Percentiles rank a stretch among this genome's conserved stretches.
phyloP scores from a whole-genome alignment of 192 early-diverging fungal species.

The Gaertneriomyces semiglobifer region DNA sequence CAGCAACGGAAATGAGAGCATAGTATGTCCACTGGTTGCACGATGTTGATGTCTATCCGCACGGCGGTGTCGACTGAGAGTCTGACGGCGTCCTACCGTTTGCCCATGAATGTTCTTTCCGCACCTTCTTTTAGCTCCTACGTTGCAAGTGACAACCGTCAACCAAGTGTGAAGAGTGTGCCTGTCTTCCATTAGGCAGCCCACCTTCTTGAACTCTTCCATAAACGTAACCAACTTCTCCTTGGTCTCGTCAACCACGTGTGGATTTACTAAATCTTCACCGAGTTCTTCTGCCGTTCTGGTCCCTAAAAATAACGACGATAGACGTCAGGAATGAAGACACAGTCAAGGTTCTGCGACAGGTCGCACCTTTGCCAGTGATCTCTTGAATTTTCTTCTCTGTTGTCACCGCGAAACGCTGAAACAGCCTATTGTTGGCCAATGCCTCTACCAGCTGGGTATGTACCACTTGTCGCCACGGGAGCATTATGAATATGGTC shows the following conservation, averaged over 20 bases:
- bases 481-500: slow-evolving; percentile 10
- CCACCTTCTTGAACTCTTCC: slow-evolving; percentile 26
- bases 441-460: slow-evolving; percentile 23
- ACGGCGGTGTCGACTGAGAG: too few relatives aligned
- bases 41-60: too few relatives aligned
- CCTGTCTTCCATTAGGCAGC: not conserved
- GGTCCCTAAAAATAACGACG: slow-evolving; percentile 1
- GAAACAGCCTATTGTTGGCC: slow-evolving; percentile 19
- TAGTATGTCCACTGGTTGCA: too few relatives aligned
- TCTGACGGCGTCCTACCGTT: not conserved
- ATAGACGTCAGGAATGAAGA: not conserved
- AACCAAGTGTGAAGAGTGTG: not conserved
- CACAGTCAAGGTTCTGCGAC: not conserved
- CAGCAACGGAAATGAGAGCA: too few relatives aligned
- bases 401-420: slow-evolving; percentile 17
- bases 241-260: slow-evolving; percentile 15
- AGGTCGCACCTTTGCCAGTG: slow-evolving; percentile 19
- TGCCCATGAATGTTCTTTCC: slow-evolving; percentile 1
- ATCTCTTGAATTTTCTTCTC: slow-evolving; percentile 18
- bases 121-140: slow-evolving; percentile 12
- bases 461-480: slow-evolving; percentile 22
- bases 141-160: not conserved
- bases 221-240: slow-evolving; percentile 25
- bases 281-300: slow-evolving; percentile 12
- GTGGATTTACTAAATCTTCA: slow-evolving; percentile 16